Evolutionary conservation across 1,284 basidiomycete genomes (phyloP).

Genomic region (Heterobasidion parviporum): DNA sequence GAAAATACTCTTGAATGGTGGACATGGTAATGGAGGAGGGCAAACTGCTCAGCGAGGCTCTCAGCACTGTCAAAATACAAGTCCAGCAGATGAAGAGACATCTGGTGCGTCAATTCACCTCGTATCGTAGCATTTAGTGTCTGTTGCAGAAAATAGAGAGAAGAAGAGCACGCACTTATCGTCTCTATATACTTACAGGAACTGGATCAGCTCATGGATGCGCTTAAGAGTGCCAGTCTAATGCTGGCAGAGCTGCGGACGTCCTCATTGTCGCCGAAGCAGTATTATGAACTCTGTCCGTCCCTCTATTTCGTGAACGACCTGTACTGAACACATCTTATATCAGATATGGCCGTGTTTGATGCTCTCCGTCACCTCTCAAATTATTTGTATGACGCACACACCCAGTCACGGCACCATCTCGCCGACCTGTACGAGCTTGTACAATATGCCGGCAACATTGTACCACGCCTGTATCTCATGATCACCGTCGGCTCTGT

Average conservation of each 20-base stretch:
- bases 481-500: slow-evolving; percentile 98
- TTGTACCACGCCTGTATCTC: slow-evolving; percentile 89
- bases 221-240: slow-evolving; percentile 87
- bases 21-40: slow-evolving; percentile 51
- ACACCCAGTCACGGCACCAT: slow-evolving; percentile 82
- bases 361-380: slow-evolving; percentile 89
- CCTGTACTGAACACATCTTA: not conserved
- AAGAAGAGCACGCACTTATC: not conserved
- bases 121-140: not conserved
- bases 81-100: slow-evolving; percentile 91
- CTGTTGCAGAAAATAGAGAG: no score
- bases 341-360: slow-evolving; percentile 89
- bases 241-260: slow-evolving; percentile 94
- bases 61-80: slow-evolving; percentile 86
- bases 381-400: slow-evolving; percentile 91
- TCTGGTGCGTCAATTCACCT: slow-evolving; percentile 48
- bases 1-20: slow-evolving; percentile 4
- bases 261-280: slow-evolving; percentile 86
- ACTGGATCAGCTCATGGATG: slow-evolving; percentile 93
- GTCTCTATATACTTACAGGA: slow-evolving; percentile 42
- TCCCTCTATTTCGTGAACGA: slow-evolving; percentile 8
- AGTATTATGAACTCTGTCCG: slow-evolving; percentile 94
- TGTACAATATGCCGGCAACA: slow-evolving; percentile 93
- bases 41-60: slow-evolving; percentile 74
- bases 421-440: slow-evolving; percentile 95